Conservation (phyloP, 2,329 filamentous ascomycete species). For the Amphichorda felina region DNA sequence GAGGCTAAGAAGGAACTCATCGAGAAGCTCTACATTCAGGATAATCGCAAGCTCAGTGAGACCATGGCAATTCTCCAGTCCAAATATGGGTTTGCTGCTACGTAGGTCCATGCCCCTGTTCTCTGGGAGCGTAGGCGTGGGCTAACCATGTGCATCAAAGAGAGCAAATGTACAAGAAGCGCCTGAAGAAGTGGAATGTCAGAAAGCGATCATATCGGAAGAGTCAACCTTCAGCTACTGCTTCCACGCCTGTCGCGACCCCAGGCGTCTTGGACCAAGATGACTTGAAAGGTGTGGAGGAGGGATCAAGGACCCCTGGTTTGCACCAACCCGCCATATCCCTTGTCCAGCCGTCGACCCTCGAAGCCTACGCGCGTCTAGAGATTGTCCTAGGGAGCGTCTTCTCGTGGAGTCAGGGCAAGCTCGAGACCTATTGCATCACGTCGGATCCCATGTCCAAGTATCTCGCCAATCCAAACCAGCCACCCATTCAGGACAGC, state of each 20-base stretch:
- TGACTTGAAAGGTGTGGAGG: slow-evolving; percentile 1
- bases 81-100: slow-evolving; percentile 21
- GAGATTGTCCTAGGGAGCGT: slow-evolving; percentile 21
- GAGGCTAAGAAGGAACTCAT: slow-evolving; percentile 18
- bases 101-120: slow-evolving; percentile 11
- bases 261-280: background rate
- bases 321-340: background rate
- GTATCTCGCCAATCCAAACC: slow-evolving; percentile 20
- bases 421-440: slow-evolving; percentile 15
- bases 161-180: slow-evolving; percentile 27
- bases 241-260: slow-evolving; percentile 9
- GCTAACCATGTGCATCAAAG: slow-evolving; percentile 8
- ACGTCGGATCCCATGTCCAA: slow-evolving; percentile 21
- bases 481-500: slow-evolving; percentile 23
- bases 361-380: slow-evolving; percentile 11
- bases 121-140: background rate
- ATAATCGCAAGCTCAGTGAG: slow-evolving; percentile 22
- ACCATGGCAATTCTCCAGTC: slow-evolving; percentile 22
- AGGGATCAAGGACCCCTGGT: background rate
- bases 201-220: slow-evolving; percentile 22
- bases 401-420: slow-evolving; percentile 20
- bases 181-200: slow-evolving; percentile 24
- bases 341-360: background rate
- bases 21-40: slow-evolving; percentile 19
- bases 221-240: slow-evolving; percentile 1